These are phyloP conservation scores for Acanthamoeba pearcei DNA, from an alignment of 208 protist genomes.

Conservation along the genomic window DNA sequence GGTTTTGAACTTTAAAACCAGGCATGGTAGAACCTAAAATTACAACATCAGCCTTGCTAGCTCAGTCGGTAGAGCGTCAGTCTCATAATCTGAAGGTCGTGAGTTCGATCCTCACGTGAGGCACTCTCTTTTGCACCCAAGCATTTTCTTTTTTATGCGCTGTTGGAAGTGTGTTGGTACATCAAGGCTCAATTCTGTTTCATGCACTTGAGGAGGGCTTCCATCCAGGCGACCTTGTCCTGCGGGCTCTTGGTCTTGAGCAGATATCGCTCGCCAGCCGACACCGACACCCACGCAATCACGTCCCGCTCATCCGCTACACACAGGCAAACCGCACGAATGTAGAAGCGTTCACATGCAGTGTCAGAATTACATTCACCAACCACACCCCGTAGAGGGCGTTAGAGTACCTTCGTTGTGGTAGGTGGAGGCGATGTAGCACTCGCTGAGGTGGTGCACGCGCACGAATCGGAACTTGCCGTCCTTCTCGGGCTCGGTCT, in stretches of 20 bases:
- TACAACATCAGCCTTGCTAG: too few species aligned
- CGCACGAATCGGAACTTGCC: not conserved
- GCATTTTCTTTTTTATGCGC: too few species aligned
- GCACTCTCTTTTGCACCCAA: not conserved
- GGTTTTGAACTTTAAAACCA: too few species aligned
- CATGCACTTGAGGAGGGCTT: conserved; percentile 54
- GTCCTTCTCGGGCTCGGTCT: conserved; percentile 30
- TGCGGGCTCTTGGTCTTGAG: conserved; percentile 25
- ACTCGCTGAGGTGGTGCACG: not conserved
- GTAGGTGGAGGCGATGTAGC: not conserved
- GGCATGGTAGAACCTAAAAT: too few species aligned
- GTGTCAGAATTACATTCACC: too few species aligned
- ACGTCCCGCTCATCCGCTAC: not conserved
- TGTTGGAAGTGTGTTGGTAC: too few species aligned
- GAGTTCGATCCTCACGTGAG: conserved; percentile 78
- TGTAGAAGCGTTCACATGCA: not conserved
- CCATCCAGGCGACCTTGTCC: conserved; percentile 41
- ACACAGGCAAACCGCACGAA: too few species aligned
- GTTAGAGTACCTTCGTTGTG: not conserved
- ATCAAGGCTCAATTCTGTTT: not conserved
- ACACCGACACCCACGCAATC: not conserved
- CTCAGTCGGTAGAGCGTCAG: too few species aligned
- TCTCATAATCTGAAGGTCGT: conserved; percentile 78
- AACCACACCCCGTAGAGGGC: too few species aligned
- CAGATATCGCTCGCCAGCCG: not conserved